A percentile compares a stretch with the other conserved stretches of the same genome.
Evolutionary conservation across 352 stramenopile genomes (phyloP).

Genomic region (Globisporangium iwayamae): DNA sequence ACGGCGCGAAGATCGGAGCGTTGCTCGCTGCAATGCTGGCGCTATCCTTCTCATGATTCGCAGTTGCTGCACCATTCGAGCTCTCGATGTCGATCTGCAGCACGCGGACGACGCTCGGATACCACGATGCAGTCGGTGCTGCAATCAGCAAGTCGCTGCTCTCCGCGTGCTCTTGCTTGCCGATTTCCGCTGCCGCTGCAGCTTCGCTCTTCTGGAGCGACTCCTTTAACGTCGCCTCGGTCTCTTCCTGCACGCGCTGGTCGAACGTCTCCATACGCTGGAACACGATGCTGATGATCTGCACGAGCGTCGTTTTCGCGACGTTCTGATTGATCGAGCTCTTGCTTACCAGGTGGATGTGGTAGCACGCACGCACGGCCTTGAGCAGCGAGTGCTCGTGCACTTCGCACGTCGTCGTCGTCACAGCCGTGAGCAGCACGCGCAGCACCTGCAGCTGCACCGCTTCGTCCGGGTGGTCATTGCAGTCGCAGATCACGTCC

Average conservation of each 20-base stretch:
- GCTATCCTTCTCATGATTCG: not conserved
- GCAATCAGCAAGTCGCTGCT: constrained; percentile 12
- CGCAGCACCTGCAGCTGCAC: constrained; percentile 94
- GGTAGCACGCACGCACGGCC: constrained; percentile 94
- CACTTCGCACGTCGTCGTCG: constrained; percentile 86
- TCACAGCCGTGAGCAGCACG: constrained; percentile 89
- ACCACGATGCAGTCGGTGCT: constrained; percentile 25
- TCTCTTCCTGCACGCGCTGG: constrained; percentile 70
- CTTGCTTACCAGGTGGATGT: constrained; percentile 93
- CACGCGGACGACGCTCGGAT: constrained; percentile 40
- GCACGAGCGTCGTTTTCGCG: constrained; percentile 96
- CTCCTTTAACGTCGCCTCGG: constrained; percentile 46
- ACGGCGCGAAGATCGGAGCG: constrained; percentile 43
- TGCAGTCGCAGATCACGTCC: constrained; percentile 87
- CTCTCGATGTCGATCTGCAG: constrained; percentile 23
- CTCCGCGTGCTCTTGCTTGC: constrained; percentile 12
- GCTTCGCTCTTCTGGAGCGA: constrained; percentile 40
- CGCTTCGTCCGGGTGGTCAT: constrained; percentile 87
- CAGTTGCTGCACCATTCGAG: not conserved
- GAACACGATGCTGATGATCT: constrained; percentile 97
- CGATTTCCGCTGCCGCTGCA: constrained; percentile 16
- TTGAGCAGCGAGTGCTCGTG: constrained; percentile 93
- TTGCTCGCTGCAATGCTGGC: not conserved
- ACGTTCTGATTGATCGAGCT: constrained; percentile 95
- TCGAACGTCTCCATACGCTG: constrained; percentile 94